Evolutionary conservation across 1,139 yeast genomes (phyloP), one percentile per base, ranked within the genome.

Genomic region (Suhomyces panamericanus): DNA sequence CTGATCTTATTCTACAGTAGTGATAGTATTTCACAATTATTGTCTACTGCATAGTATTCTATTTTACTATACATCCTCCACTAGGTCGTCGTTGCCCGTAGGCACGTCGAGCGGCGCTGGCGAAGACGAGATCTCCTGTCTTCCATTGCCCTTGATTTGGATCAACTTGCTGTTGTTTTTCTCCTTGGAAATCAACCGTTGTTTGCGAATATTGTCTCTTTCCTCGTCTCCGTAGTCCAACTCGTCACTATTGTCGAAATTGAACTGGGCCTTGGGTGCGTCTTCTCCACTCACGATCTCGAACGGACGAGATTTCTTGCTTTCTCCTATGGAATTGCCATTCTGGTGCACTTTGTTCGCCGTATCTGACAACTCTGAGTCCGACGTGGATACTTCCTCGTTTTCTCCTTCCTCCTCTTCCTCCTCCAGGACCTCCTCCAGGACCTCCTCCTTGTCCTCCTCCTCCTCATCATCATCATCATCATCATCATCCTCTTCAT

Each of bases 131-230:
- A 53, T 51, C 36, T 57, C 62, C 39, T 56, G 58, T 40, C 53
- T 56, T 13, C 64, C 65, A 44, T 58, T 59, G 48, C 58, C 44
- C 50, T 58, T 47, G 24, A 63, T 62, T 38, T 60, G 65, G 11
- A 63, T 51, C 35, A 63, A 52, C 40, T 59, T 63, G 43, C 60
- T 63, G 38, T 46, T 52, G 35, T 60, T 55, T 12, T 58, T 55
- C 35, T 62, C 64, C 49, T 62, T 66, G 10, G 72, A 65, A 4
- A 69, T 63, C 38, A 69, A 54, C 32, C 74, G 42, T 44, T 69
- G 75, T 44, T 69, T 69, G 40, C 73, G 57, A 39, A 52, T 61
- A 47, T 66, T 66, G 38, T 54, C 58, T 39, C 57, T 49, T 42
- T 56, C 58, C 8, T 51, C 56, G 12, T 54, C 54, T 11, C 47